Evolutionary conservation across 2,329 filamentous ascomycete species (phyloP), one percentile per base, ranked within the genome.

Genomic region (Laburnicola sp.): DNA sequence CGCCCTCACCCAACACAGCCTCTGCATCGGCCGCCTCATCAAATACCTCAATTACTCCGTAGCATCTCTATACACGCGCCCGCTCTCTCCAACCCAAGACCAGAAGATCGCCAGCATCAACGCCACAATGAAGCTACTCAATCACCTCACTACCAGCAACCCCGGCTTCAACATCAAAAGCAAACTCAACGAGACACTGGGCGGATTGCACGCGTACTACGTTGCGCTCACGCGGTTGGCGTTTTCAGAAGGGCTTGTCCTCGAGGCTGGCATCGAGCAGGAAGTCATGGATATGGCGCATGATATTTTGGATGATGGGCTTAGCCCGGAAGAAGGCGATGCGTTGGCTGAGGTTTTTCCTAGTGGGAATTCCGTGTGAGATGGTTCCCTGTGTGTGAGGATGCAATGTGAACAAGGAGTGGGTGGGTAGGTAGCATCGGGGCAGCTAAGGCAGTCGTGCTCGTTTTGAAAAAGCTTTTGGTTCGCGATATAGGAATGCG

Each of bases 201-300:
- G 90, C 2, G 89, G 86, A 0, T 83, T 84, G 45, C 91, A 96
- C 65, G 91, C 91, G 45, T 93, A 95, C 64, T 77, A 95, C 1
- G 82, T 97, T 7, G 85, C 85, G 2, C 76, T 99, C 38, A 91
- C 90, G 0, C 77, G 93, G 36, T 75, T 97, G n/a, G 91, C 89
- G 0, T 97, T 96, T 69, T 86, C 85, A 4, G 90, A 96, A 54
- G 87, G 90, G 27, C 72, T 89, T 6, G 82, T 94, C 8, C 79
- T 95, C 26, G 91, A 97, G 72, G 78, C 80, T 1, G 86, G 86
- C 0, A 87, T 96, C 46, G 87, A 88, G 31, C 83, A 87, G 26
- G 89, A 90, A 57, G 89, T 91, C 1, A 83, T 87, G 1, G 89
- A 93, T 57, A 85, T 87, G 72, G 93, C 94, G 3, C 86, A 93